Base-by-base conservation (phyloP, 331 rosid species). In the Saraca asoca region DNA sequence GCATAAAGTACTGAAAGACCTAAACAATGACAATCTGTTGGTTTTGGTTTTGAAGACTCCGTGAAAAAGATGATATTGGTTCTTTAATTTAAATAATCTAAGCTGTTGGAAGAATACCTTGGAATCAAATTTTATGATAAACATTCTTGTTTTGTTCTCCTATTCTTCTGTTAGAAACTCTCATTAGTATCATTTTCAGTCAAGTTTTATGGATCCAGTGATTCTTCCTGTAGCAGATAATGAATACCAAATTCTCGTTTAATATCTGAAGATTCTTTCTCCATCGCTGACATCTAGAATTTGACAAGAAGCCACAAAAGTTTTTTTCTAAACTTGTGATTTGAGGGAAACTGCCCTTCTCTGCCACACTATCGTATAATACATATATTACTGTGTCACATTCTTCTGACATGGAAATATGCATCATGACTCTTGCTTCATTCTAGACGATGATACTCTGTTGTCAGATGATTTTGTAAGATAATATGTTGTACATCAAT, bases 331-430 rank as follows among this genome's bases (percentile, higher is more conserved):
- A 14, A 0, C 13, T 16, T 7, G 12, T 19, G 20, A 19, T 38
- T 39, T 54, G 4, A 41, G 31, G 20, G 41, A 41, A 66, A 39
- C 43, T 67, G 6, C 57, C 41, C 33, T 63, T n/a, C 12, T 54
- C 55, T 51, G 39, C 7, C 20, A n/a, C 46, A 15, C 38, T 51
- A 48, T 6, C 24, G 51, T 61, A 51, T 41, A 15, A 24, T 15
- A 51, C 24, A 19, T 20, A 24, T 6, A 67, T 4, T 53, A 29
- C 62, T 31, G 2, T 16, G 19, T 51, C 63, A 24, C 66, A 17
- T 11, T 41, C 37, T 46, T 51, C 52, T 33, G 10, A 43, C 37
- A 41, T 49, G 41, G 34, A 68, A 29, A 29, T 38, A 39, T n/a
- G 24, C 53, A 6, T 38, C 53, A 51, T 51, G 20, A 29, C 20